These are phyloP conservation scores for Karstenula rhodostoma DNA, from an alignment of 2,329 filamentous ascomycete species.

Conservation along the genomic window DNA sequence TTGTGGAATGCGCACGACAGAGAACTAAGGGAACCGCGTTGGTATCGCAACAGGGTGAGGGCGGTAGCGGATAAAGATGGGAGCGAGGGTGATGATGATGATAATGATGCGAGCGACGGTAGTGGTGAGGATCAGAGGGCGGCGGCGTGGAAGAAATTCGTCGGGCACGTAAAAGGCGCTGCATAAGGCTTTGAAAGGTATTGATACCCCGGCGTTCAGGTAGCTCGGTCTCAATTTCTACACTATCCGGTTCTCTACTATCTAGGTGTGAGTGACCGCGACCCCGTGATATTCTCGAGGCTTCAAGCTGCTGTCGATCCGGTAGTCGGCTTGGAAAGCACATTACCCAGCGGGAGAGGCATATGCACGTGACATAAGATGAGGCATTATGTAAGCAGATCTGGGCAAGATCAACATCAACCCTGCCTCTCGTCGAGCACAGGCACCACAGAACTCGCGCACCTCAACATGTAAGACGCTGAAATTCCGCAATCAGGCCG, in stretches of 20 bases:
- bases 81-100: no score
- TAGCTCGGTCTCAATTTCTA: background rate
- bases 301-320: background rate
- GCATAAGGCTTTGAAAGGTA: no score
- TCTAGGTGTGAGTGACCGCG: background rate
- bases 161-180: no score
- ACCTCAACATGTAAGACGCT: slow-evolving; percentile 6
- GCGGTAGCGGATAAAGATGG: no score
- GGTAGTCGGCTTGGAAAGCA: no score
- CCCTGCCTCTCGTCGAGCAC: background rate
- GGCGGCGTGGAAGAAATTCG: background rate
- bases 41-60: no score
- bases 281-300: no score
- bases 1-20: no score
- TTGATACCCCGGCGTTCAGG: background rate
- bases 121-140: no score
- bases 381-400: background rate
- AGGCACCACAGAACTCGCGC: slow-evolving; percentile 3
- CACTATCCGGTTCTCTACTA: no score
- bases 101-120: no score
- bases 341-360: background rate
- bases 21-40: no score
- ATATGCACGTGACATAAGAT: slow-evolving; percentile 5
- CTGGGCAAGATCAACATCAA: slow-evolving; percentile 11
- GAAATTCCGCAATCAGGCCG: background rate